Percentiles rank a stretch among this genome's conserved stretches.
These are phyloP conservation scores for Penicillium macrosclerotiorum DNA, from an alignment of 495 filamentous ascomycete genomes.

Conservation along the genomic window DNA sequence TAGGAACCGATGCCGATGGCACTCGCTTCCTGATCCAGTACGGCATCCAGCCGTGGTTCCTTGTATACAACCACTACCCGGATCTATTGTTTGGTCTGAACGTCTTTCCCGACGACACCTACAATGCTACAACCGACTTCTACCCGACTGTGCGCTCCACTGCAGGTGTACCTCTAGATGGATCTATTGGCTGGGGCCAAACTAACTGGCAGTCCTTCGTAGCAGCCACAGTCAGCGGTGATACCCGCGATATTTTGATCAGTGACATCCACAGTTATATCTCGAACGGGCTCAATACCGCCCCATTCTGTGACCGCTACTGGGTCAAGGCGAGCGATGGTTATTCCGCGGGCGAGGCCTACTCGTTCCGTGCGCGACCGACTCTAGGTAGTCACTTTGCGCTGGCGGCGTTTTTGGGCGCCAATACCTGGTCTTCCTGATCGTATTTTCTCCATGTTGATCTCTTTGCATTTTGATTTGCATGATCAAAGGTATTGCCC, in stretches of 20 bases:
- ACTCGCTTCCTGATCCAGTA: constrained; percentile 43
- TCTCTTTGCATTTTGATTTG: no score
- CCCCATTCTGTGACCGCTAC: constrained; percentile 40
- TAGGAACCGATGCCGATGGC: constrained; percentile 32
- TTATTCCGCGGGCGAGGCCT: constrained; percentile 11
- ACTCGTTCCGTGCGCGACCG: constrained; percentile 20
- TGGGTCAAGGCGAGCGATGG: constrained; percentile 19
- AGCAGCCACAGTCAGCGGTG: constrained; percentile 24
- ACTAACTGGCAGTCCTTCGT: constrained; percentile 39
- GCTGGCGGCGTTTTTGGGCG: constrained; percentile 15
- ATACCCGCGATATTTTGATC: constrained; percentile 25
- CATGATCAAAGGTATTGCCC: no score
- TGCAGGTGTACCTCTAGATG: constrained; percentile 35
- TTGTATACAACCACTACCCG: constrained; percentile 39
- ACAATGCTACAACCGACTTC: constrained; percentile 31
- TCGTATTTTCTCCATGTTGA: background rate
- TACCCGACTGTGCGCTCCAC: constrained; percentile 29
- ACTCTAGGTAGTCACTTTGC: constrained; percentile 23
- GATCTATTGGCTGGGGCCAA: constrained; percentile 33
- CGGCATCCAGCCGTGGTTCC: constrained; percentile 30
- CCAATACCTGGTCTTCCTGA: constrained; percentile 15
- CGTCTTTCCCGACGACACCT: constrained; percentile 33
- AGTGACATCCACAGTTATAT: constrained; percentile 38
- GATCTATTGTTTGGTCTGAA: constrained; percentile 38
- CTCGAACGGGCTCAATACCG: constrained; percentile 36